Base-by-base conservation (phyloP, 2,329 filamentous ascomycete genomes). In the Exserohilum turcica region DNA sequence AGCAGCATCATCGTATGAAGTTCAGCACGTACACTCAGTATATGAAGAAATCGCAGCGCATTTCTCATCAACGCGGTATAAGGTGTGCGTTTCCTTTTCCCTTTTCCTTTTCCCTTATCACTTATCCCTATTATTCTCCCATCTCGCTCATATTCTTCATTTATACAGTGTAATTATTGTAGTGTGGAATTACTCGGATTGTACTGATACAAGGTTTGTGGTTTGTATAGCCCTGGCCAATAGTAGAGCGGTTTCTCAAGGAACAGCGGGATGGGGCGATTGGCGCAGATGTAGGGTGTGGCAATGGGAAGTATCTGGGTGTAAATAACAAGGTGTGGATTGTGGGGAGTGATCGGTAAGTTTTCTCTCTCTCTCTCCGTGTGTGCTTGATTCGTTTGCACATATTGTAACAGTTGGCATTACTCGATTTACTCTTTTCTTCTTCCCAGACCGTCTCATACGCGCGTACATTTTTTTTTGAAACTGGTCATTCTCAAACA, bases 241-340 rank as follows among this genome's bases (percentile, higher is more conserved):
- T 95, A 64, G 90, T 97, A 50, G 85, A 92, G 58, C 79, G 80
- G 31, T 97, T 97, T 73, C 83, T 97, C 31, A 77, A 80, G 43
- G 78, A 79, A 28, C 83, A 89, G 42, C 71, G 81, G 0, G 77
- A 86, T 10, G 93, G 92, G 21, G 84, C 90, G 43, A 77, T 97
- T 50, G 94, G 94, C 8, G 81, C 96, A 28, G 94, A 99, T 75
- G 82, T 97, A 51, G 94, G 94, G 56, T 97, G 94, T 76, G 94
- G 94, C 54, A 99, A 99, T 77, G 94, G 94, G 63, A 97, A 97
- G 80, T 97, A 97, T 74, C 80, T 97, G 56, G 79, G 83, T 55
- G 89, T 96, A 52, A 95, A 95, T 76, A 82, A 81, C 13, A 50
- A 36, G 6, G 39, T 54, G 16, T 92, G 90, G 77, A 88, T 97